Conservation (phyloP, 2,329 filamentous ascomycete genomes). For the Calonectria multiphialidica region DNA sequence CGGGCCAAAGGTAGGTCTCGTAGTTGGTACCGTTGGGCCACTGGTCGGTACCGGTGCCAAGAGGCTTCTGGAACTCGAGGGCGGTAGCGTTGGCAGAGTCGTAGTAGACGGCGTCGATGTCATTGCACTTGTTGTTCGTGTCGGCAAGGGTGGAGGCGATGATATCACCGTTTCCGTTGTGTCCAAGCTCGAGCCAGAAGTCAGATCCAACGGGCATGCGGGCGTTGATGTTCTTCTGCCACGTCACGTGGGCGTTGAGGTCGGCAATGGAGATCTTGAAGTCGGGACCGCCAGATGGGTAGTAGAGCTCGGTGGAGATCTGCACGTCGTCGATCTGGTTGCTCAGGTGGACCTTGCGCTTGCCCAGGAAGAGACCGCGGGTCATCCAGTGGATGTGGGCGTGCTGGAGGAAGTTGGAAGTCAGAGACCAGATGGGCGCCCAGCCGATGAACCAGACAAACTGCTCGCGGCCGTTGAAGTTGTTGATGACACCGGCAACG, state of each 20-base stretch:
- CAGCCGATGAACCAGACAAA: slow-evolving; percentile 35
- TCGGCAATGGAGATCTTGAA: slow-evolving; percentile 31
- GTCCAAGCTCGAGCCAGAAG: slow-evolving; percentile 31
- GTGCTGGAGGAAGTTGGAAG: slow-evolving; percentile 30
- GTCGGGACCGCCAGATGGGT: slow-evolving; percentile 23
- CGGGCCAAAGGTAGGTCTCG: slow-evolving; percentile 21
- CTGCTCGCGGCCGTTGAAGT: slow-evolving; percentile 32
- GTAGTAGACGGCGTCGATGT: slow-evolving; percentile 22
- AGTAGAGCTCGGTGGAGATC: slow-evolving; percentile 28
- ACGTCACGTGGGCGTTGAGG: slow-evolving; percentile 28
- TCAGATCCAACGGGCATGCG: slow-evolving; percentile 28
- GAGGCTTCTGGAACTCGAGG: slow-evolving; percentile 28
- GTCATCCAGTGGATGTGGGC: slow-evolving; percentile 36
- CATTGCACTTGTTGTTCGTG: not conserved
- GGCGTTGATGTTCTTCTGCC: slow-evolving; percentile 29
- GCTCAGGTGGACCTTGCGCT: slow-evolving; percentile 31
- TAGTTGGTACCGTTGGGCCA: slow-evolving; percentile 21
- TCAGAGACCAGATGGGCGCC: slow-evolving; percentile 32
- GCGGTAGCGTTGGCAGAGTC: slow-evolving; percentile 16
- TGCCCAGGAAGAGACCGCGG: slow-evolving; percentile 33
- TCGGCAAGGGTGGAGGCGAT: slow-evolving; percentile 15
- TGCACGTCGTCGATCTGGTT: slow-evolving; percentile 33
- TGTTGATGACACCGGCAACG: slow-evolving; percentile 33
- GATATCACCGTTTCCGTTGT: slow-evolving; percentile 34
- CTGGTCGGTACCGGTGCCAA: slow-evolving; percentile 21